These are phyloP conservation scores for Globisporangium solare DNA, from an alignment of 352 stramenopile genomes.

Conservation along the genomic window DNA sequence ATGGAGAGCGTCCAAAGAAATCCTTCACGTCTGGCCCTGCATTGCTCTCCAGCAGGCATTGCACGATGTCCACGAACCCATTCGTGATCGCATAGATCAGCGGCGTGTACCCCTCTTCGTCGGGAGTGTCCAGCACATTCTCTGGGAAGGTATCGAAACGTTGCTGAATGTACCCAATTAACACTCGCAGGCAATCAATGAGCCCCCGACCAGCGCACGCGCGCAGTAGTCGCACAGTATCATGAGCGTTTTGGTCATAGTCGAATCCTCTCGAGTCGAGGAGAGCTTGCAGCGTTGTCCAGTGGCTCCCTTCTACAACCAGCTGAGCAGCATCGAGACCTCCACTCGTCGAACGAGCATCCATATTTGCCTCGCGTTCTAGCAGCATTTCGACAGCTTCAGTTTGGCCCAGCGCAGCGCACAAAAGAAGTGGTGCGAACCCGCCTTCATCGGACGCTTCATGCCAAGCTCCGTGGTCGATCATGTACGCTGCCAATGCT, in stretches of 20 bases:
- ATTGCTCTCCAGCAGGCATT: constrained; percentile 52
- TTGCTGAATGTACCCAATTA: constrained; percentile 44
- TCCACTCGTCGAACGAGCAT: constrained; percentile 29
- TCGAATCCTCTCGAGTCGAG: constrained; percentile 50
- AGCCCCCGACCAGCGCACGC: constrained; percentile 53
- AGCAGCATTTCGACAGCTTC: constrained; percentile 68
- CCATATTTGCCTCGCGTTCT: constrained; percentile 53
- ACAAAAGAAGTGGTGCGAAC: constrained; percentile 62
- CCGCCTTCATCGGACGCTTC: constrained; percentile 60
- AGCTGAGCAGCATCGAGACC: constrained; percentile 47
- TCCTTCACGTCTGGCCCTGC: constrained; percentile 56
- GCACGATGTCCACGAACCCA: constrained; percentile 36
- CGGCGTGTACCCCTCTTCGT: constrained; percentile 74
- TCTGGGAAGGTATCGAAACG: constrained; percentile 15
- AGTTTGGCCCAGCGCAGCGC: constrained; percentile 47
- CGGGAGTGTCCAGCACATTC: constrained; percentile 37
- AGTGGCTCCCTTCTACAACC: constrained; percentile 59
- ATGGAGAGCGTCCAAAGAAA: constrained; percentile 54
- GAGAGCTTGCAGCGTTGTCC: constrained; percentile 38
- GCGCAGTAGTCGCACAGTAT: constrained; percentile 56
- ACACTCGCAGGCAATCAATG: constrained; percentile 43
- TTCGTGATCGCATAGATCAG: constrained; percentile 77
- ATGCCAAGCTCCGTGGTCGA: constrained; percentile 81
- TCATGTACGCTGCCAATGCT: constrained; percentile 70
- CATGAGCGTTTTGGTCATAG: constrained; percentile 22